Percentiles rank a stretch among this genome's conserved stretches.
Conservation (phyloP, 805 yeast species). For the Wickerhamiella azymoides region DNA sequence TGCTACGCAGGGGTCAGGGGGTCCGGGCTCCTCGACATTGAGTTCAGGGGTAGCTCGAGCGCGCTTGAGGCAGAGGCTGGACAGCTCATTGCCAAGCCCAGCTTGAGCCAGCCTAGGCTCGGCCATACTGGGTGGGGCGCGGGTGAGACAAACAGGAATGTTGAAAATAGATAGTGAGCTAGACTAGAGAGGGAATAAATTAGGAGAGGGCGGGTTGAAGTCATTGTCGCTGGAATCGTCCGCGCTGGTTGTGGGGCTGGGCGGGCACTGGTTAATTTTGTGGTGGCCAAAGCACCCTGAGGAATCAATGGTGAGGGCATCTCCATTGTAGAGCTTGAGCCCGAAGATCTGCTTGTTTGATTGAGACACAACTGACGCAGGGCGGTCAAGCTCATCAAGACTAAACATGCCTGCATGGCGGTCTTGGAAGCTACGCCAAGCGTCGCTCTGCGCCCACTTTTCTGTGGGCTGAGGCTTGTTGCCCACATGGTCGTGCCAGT, state of each 20-base stretch:
- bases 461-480: background rate
- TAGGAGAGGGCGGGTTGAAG: conserved; percentile 12
- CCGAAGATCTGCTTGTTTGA: conserved; percentile 19
- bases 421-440: conserved; percentile 21
- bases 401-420: conserved; percentile 15
- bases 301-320: conserved; percentile 22
- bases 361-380: conserved; percentile 18
- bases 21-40: conserved; percentile 8
- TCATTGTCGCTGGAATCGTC: conserved; percentile 12
- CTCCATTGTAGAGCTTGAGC: conserved; percentile 15
- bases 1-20: background rate
- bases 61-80: no score
- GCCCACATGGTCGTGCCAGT: conserved; percentile 23
- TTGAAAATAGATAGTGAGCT: background rate
- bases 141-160: no score
- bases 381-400: conserved; percentile 8
- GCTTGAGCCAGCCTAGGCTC: no score
- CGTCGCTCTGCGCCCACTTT: conserved; percentile 9
- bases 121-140: no score
- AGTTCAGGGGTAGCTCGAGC: no score
- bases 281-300: conserved; percentile 25
- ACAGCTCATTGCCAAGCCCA: no score
- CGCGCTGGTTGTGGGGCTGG: conserved; percentile 6
- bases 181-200: conserved; percentile 5
- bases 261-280: conserved; percentile 12